Base-by-base conservation (phyloP, 495 filamentous ascomycete species). In the Podospora bellae-mahoneyi region DNA sequence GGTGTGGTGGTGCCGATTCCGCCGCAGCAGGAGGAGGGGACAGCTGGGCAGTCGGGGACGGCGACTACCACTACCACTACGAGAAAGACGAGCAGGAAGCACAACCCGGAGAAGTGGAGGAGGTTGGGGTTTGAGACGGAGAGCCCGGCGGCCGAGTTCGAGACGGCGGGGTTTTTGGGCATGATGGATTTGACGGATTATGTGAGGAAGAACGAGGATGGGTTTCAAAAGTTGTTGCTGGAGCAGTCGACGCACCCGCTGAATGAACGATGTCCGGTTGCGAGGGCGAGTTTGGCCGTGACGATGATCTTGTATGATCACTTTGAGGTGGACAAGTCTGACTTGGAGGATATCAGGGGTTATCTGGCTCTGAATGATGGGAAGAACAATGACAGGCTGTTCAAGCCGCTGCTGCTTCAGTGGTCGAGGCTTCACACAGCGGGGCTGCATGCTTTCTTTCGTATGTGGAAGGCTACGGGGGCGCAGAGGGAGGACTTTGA, bases 131-230 rank as follows among this genome's bases (percentile, higher is more conserved):
- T 99, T 73, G 91, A 95, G 77, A 89, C 92, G 0, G 96, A 98
- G 75, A 91, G 84, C 66, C 95, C 95, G 10, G 88, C 88, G 0
- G 79, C 82, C 69, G 95, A 98, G 71, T 98, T 99, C 77, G 88
- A 93, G 2, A 83, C 87, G 27, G 88, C 90, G 19, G 95, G 95
- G 2, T 98, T 94, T 75, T 78, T 99, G 56, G 95, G 96, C 23
- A 92, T 99, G 89, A 97, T 98, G 93, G 95, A 99, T 77, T 75
- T 98, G 73, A 93, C 92, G 6, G 93, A 98, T 77, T 99, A 91
- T 76, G 91, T 96, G 61, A 85, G 90, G 71, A 96, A 91, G 74
- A 88, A 96, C 70, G 92, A 97, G 74, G 93, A 97, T 75, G 87
- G 88, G 44, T 98, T 95, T 71, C 94, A 96, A 73, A 97, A 94